phyloP scores from a whole-genome alignment of 1,139 yeast species.

The Groenewaldozyma sp. region DNA sequence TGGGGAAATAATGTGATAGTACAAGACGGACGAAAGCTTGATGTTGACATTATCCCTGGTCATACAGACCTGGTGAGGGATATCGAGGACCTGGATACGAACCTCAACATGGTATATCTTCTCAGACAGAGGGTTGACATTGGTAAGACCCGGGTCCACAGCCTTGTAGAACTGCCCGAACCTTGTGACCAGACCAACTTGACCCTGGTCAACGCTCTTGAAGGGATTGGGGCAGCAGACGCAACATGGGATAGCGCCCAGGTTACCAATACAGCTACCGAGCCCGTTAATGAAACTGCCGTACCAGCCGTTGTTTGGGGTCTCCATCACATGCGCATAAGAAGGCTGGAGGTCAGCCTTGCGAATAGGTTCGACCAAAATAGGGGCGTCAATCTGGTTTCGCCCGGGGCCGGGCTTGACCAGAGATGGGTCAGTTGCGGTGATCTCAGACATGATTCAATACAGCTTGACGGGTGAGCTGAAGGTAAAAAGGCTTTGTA shows the following conservation, averaged over 20 bases:
- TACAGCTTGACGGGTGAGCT: too few species aligned
- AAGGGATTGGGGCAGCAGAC: slow-evolving; percentile 53
- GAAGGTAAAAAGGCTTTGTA: too few species aligned
- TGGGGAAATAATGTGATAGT: slow-evolving; percentile 60
- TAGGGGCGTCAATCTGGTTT: slow-evolving; percentile 12
- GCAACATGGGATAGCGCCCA: slow-evolving; percentile 53
- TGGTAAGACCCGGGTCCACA: slow-evolving; percentile 62
- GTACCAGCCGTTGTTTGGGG: slow-evolving; percentile 31
- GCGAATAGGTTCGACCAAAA: slow-evolving; percentile 25
- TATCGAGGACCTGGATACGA: slow-evolving; percentile 53
- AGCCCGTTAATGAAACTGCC: slow-evolving; percentile 36
- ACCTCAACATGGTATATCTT: slow-evolving; percentile 44
- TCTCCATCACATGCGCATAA: slow-evolving; percentile 30
- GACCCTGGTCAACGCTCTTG: slow-evolving; percentile 55
- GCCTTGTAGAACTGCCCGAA: slow-evolving; percentile 61
- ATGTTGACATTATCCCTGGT: slow-evolving; percentile 64
- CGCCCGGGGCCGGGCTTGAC: too few species aligned
- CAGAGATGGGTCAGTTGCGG: background rate
- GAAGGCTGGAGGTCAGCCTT: slow-evolving; percentile 31
- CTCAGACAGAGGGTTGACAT: slow-evolving; percentile 59
- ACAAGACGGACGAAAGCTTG: slow-evolving; percentile 54
- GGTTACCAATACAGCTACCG: slow-evolving; percentile 44
- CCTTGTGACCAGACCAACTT: slow-evolving; percentile 59
- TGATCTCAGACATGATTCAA: background rate
- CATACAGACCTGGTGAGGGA: slow-evolving; percentile 60